These are phyloP conservation scores for Amaranthus palmeri DNA, from an alignment of 148 eudicot species.

Conservation along the genomic window DNA sequence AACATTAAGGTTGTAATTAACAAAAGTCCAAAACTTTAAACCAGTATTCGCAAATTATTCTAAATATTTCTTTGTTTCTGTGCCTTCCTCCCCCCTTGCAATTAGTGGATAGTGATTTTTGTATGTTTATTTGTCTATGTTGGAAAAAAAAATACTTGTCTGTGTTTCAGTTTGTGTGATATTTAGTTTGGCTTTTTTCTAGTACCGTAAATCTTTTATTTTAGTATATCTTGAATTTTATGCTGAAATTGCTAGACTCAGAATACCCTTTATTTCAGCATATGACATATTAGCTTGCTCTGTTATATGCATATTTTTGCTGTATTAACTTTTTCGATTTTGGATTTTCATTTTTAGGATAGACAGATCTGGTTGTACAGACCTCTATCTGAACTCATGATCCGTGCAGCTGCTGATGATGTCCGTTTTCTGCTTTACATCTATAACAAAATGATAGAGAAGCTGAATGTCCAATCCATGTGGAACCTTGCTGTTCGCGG, in stretches of 20 bases:
- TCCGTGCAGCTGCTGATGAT: conserved; percentile 93
- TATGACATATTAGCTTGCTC: neutral
- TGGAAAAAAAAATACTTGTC: neutral
- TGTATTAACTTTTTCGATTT: conserved; percentile 4
- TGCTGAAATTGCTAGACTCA: neutral
- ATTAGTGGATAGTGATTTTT: neutral
- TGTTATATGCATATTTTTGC: neutral
- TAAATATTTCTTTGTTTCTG: no score
- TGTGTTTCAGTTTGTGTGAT: neutral
- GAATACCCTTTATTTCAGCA: neutral
- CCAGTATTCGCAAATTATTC: no score
- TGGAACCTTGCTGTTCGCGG: conserved; percentile 93
- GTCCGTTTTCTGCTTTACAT: conserved; percentile 84
- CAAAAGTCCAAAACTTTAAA: no score
- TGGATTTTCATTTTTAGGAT: conserved; percentile 42
- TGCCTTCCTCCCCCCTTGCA: neutral
- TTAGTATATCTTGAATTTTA: neutral
- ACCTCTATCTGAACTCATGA: conserved; percentile 80
- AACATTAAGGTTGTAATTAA: no score
- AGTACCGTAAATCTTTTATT: neutral
- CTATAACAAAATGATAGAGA: conserved; percentile 83
- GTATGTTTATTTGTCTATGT: neutral
- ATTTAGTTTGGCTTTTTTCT: neutral
- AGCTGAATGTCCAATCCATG: conserved; percentile 54
- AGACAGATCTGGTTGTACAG: conserved; percentile 86